A percentile compares a stretch with the other conserved stretches of the same genome.
phyloP scores from a whole-genome alignment of 1,139 yeast genomes.

The Pichiaceae sp. region DNA sequence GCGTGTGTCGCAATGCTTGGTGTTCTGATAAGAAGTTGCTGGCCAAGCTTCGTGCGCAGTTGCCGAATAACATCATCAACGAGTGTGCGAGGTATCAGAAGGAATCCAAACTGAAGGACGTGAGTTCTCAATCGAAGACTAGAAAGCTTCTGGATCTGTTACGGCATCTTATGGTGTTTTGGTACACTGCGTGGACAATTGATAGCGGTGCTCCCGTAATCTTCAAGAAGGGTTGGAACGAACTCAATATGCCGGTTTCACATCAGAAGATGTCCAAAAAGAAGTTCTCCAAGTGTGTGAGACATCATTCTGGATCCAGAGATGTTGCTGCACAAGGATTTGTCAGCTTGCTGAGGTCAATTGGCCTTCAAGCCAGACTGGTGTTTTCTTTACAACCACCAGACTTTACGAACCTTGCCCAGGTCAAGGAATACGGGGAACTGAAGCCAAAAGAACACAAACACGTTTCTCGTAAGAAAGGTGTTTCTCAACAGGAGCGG shows the following conservation, averaged over 20 bases:
- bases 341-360: slow-evolving; percentile 62
- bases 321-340: slow-evolving; percentile 87
- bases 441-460: slow-evolving; percentile 1
- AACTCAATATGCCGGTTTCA: slow-evolving; percentile 25
- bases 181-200: slow-evolving; percentile 50
- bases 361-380: slow-evolving; percentile 66
- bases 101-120: slow-evolving; percentile 9
- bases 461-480: slow-evolving; percentile 1
- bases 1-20: slow-evolving; percentile 66
- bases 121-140: slow-evolving; percentile 41
- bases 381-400: slow-evolving; percentile 86
- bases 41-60: slow-evolving; percentile 29
- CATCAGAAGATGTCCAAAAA: slow-evolving; percentile 17
- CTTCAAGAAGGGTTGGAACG: slow-evolving; percentile 53
- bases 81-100: slow-evolving; percentile 24
- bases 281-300: slow-evolving; percentile 34
- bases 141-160: slow-evolving; percentile 71
- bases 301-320: slow-evolving; percentile 53
- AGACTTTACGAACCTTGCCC: slow-evolving; percentile 51
- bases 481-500: slow-evolving; percentile 15
- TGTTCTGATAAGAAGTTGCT: slow-evolving; percentile 31
- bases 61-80: slow-evolving; percentile 37
- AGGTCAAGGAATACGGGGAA: slow-evolving; percentile 6
- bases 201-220: slow-evolving; percentile 25
- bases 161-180: slow-evolving; percentile 51